Base-by-base conservation (phyloP, 1,284 basidiomycete species). In the Ceratobasidium sp. region DNA sequence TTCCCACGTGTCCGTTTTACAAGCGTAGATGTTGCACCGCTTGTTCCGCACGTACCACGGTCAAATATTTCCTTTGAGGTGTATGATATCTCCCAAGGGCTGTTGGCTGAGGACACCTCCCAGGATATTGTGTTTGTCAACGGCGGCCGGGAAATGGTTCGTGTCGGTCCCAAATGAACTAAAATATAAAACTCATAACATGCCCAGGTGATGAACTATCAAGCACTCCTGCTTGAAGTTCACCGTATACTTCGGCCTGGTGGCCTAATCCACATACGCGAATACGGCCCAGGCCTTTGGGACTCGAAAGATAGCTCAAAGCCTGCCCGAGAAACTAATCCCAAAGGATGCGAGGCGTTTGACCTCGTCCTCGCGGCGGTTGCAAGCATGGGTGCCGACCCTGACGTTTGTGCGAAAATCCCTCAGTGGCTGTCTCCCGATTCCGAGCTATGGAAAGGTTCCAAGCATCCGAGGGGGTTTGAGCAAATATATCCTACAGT, bases 191-290 rank as follows among this genome's bases (percentile, higher is more conserved):
- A 7, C n/a, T 7, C n/a, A 7, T 6, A 25, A 47, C 25, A n/a
- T 47, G 17, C n/a, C 5, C 17, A 58, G 55, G 55, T 58, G 7
- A 58, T n/a, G 10, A 25, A 58, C 25, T 45, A 58, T 22, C 55
- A 20, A 3, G 55, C 38, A 2, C 15, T 58, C 20, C 27, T 58
- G 4, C 55, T 32, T 15, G 55, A 58, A 45, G 40, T 45, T 6
- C 40, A 58, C 31, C 55, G 55, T n/a, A 42, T 58, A 15, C 55
- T 58, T 29, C 55, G 55, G 8, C 40, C 55, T 3, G 55, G 55
- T 12, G 55, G 55, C 2, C 40, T 58, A n/a, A 12, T 58, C 13
- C 38, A 58, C 22, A 29, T 58, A 17, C 34, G 22, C 12, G 55
- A 45, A n/a, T 45, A 27, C 27, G 12, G 27, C 27, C 40, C 40